A percentile compares a stretch with the other conserved stretches of the same genome.
Conservation (phyloP, 1,284 basidiomycete species). For the Xerocomus nothofagi region DNA sequence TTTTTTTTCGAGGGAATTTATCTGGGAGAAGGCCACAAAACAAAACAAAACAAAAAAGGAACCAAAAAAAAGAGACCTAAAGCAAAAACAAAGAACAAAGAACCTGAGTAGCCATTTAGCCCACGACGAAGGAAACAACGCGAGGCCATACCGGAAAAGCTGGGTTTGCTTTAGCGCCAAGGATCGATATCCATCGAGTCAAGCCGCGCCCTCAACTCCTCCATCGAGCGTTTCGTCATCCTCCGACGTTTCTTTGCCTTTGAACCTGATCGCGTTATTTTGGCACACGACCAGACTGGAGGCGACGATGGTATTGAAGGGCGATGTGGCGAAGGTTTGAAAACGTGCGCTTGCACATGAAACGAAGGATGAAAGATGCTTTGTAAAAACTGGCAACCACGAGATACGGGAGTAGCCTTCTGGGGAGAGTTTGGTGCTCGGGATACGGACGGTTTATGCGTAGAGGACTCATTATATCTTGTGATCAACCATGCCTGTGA, state of each 20-base stretch:
- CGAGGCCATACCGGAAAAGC: background rate
- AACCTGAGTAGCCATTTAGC: background rate
- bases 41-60: no score
- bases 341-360: background rate
- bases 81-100: no score
- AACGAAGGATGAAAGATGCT: constrained; percentile 2
- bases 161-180: constrained; percentile 1
- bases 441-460: background rate
- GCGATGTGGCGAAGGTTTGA: background rate
- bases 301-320: background rate
- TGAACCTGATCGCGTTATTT: constrained; percentile 18
- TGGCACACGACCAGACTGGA: constrained; percentile 20
- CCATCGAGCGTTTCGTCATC: constrained; percentile 9
- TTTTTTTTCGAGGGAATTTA: constrained; percentile 1
- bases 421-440: background rate
- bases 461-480: background rate
- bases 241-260: constrained; percentile 7
- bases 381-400: constrained; percentile 6
- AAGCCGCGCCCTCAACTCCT: constrained; percentile 9
- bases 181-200: constrained; percentile 13
- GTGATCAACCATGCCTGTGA: constrained; percentile 11
- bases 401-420: background rate
- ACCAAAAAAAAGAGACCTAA: no score
- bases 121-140: background rate
- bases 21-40: background rate